phyloP scores from a whole-genome alignment of 2,329 filamentous ascomycete species.

The Leptographium lundbergii region DNA sequence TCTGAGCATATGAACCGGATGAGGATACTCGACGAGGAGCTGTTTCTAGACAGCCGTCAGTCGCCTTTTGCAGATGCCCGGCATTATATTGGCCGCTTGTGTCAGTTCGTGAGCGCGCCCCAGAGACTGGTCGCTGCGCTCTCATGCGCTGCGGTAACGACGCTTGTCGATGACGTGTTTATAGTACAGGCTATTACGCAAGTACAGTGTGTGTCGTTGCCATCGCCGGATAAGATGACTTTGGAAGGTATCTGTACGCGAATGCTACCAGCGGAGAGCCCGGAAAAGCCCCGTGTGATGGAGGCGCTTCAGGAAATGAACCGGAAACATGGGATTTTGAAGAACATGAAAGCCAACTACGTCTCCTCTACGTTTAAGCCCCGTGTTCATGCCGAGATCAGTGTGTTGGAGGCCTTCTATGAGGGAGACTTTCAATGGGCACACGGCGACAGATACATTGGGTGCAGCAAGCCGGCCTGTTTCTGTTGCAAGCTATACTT shows the following conservation, averaged over 20 bases:
- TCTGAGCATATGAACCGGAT: constrained; percentile 6
- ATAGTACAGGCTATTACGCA: constrained; percentile 6
- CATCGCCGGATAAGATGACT: constrained; percentile 18
- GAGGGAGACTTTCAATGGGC: constrained; percentile 20
- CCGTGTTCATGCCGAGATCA: constrained; percentile 31
- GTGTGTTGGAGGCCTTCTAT: constrained; percentile 33
- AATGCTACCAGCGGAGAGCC: constrained; percentile 14
- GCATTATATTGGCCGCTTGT: constrained; percentile 32
- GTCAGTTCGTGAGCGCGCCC: constrained; percentile 26
- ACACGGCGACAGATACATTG: constrained; percentile 30
- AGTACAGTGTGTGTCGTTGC: constrained; percentile 9
- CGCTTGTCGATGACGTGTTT: neutral
- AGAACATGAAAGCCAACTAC: constrained; percentile 16
- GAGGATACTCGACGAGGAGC: neutral
- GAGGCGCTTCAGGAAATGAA: constrained; percentile 16
- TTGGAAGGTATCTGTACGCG: constrained; percentile 20
- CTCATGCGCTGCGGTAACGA: neutral
- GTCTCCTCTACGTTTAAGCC: constrained; percentile 16
- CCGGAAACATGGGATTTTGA: constrained; percentile 13
- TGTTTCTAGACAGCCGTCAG: neutral
- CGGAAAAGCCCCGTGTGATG: neutral
- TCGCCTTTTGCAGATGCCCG: constrained; percentile 10
- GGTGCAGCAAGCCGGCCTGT: constrained; percentile 39
- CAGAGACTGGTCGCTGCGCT: constrained; percentile 23
- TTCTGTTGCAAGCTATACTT: constrained; percentile 35